These are phyloP conservation scores for Pyrenochaeta sp. DNA, from an alignment of 2,329 filamentous ascomycete species.

Conservation along the genomic window DNA sequence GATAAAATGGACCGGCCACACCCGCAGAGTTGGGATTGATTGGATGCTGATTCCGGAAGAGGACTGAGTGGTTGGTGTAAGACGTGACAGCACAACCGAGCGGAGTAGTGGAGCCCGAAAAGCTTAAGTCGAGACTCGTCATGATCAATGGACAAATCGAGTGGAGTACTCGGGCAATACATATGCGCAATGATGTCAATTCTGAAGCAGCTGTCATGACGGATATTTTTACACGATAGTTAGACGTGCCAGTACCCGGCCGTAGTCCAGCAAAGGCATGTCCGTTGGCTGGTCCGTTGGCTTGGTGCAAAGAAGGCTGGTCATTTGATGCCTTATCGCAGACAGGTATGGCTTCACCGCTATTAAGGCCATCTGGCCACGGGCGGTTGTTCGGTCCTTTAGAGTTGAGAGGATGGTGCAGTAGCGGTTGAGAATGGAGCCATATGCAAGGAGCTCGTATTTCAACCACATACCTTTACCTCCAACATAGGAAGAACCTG, in stretches of 20 bases:
- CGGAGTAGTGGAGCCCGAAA: neutral
- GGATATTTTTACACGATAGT: conserved; percentile 3
- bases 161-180: conserved; percentile 6
- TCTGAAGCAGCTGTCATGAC: neutral
- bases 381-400: too few relatives aligned
- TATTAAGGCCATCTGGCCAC: too few relatives aligned
- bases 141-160: conserved; percentile 2
- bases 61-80: neutral
- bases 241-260: neutral
- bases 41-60: too few relatives aligned
- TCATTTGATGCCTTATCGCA: too few relatives aligned
- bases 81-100: neutral
- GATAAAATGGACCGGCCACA: too few relatives aligned
- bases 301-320: too few relatives aligned
- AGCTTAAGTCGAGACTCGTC: neutral
- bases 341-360: too few relatives aligned
- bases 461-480: too few relatives aligned
- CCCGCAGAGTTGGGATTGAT: too few relatives aligned
- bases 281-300: neutral
- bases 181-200: conserved; percentile 15
- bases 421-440: neutral
- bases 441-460: neutral
- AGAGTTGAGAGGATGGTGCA: neutral
- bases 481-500: neutral
- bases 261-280: too few relatives aligned